These are phyloP conservation scores for Rhizopogon rudus DNA, from an alignment of 768 basidiomycete species.

Conservation along the genomic window DNA sequence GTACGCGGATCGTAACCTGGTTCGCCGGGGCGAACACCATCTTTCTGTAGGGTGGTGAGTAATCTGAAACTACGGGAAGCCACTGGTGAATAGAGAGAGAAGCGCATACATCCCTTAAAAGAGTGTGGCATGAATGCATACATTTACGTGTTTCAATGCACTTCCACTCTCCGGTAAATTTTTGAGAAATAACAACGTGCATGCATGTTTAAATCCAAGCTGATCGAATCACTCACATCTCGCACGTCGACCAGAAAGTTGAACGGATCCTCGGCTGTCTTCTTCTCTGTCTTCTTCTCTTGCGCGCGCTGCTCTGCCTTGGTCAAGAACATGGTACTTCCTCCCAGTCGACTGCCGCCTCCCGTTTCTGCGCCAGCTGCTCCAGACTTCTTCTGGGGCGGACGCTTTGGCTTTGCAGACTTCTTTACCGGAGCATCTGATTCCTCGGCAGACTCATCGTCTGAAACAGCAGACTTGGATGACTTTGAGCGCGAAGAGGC, in stretches of 20 bases:
- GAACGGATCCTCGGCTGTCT: constrained; percentile 72
- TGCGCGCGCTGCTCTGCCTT: constrained; percentile 75
- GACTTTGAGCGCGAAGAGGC: constrained; percentile 37
- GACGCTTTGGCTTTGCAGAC: constrained; percentile 27
- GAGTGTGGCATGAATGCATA: neutral
- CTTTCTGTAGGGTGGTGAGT: constrained; percentile 51
- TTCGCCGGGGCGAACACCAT: constrained; percentile 71
- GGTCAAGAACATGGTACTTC: constrained; percentile 58
- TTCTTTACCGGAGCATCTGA: constrained; percentile 31
- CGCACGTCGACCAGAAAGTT: constrained; percentile 63
- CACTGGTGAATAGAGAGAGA: neutral
- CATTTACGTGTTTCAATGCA: neutral
- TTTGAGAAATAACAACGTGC: neutral
- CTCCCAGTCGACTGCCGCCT: constrained; percentile 19
- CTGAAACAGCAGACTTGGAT: constrained; percentile 30
- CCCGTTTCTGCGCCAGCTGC: constrained; percentile 23
- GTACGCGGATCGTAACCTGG: constrained; percentile 90
- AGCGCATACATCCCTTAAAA: too few species aligned
- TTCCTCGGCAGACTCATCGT: constrained; percentile 39
- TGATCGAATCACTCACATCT: constrained; percentile 48
- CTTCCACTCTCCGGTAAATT: neutral
- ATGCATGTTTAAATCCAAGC: neutral
- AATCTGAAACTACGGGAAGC: neutral
- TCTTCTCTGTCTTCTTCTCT: constrained; percentile 79
- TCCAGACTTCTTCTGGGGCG: constrained; percentile 25